Evolutionary conservation across 148 eudicot species (phyloP), one percentile per base, ranked within the genome.

Genomic region (Amaranthus palmeri): DNA sequence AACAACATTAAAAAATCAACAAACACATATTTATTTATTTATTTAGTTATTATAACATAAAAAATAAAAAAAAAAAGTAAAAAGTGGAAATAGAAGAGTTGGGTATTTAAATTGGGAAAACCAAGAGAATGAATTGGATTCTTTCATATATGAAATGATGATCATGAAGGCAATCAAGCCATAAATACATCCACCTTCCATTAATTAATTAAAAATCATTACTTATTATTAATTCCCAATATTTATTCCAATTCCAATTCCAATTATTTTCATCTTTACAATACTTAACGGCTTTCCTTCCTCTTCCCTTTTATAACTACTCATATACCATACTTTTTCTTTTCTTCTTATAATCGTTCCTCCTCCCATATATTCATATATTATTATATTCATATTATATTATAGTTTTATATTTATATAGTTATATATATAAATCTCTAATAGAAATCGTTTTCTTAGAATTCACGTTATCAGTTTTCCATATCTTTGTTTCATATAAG

Each of bases 221-320:
- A 25, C 36, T 25, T 42, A 58, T 58, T 58, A 40, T 15, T 17
- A 15, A 57, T 57, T 57, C 42, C 42, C 61, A n/a, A 25, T 17
- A 57, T 17, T 57, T 17, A 57, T 41, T 18, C 25, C 7, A 8
- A 18, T 58, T 10, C 10, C 12, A 3, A 47, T 12, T 57, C 18
- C 36, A 0, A 25, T 43, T 59, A 63, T 25, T 25, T 25, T 25
- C 36, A 25, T 25, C 36, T 25, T 25, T 25, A 25, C 36, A 53
- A 67, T 55, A 53, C 53, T n/a, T 58, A 65, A 74, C 78, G 62
- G 75, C 75, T 42, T 41, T 59, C 46, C 40, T 13, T 47, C 13
- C 15, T 44, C 49, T 62, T 62, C 68, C 53, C 18, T 2, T 14
- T 47, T 62, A 25, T 25, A 25, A 25, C 59, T 25, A 25, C 36